Evolutionary conservation across 805 yeast species (phyloP), one percentile per base, ranked within the genome.

Genomic region (Candida ortonii): DNA sequence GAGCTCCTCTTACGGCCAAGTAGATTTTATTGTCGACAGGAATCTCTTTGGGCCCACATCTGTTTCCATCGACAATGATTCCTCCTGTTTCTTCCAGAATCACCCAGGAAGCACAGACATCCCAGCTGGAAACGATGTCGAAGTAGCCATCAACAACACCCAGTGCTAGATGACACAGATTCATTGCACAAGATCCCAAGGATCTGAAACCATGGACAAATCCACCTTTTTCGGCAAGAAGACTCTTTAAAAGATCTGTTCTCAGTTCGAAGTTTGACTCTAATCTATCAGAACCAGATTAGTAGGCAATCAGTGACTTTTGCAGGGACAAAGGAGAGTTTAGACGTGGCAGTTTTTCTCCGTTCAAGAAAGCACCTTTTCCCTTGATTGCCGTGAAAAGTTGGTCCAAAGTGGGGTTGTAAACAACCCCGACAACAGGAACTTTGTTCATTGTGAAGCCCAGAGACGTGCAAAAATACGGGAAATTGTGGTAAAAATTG

Each of bases 21-120:
- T 34, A 46, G 5, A 36, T 25, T 11, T 22, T 38, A 26, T 39
- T 34, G 17, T 43, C 80, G 13, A 78, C 58, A 4, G 70, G 64
- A 13, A 73, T 68, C n/a, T 30, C 26, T 6, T 65, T 57, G 73
- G 75, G 70, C 16, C 57, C 59, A 20, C 68, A 73, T 17, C 65
- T 63, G 47, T 70, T 70, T 14, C 78, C 82, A 32, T 76, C 69
- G n/a, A 73, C 78, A 28, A 75, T 54, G 7, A 50, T 43, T 9
- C 81, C 83, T 3, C 84, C 84, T 9, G 80, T 70, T 44, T 78
- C 84, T 27, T 64, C 60, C 7, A 77, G 48, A 30, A 78, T 73
- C 30, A 76, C 67, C 80, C 81, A 78, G 24, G 82, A 80, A 11
- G 83, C 84, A 52, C 81, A 75, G 1, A 78, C 81, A 50, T 78